phyloP scores from a whole-genome alignment of 768 basidiomycete species.

The Coprinellus aureogranulatus region DNA sequence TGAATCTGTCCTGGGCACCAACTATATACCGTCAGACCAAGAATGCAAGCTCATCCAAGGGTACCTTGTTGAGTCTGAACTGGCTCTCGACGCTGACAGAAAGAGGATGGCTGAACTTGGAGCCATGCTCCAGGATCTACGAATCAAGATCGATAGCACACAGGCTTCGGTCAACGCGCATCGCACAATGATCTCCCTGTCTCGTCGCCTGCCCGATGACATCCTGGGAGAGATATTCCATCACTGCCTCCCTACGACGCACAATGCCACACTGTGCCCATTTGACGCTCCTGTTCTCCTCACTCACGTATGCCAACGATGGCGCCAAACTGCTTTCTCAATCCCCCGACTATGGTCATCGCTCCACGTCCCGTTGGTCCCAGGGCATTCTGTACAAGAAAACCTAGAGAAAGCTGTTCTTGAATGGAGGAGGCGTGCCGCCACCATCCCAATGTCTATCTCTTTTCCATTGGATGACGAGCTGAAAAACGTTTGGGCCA shows the following conservation, averaged over 20 bases:
- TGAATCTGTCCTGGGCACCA: background rate
- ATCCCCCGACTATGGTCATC: constrained; percentile 7
- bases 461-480: too few species aligned
- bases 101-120: background rate
- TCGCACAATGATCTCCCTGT: background rate
- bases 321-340: constrained; percentile 4
- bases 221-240: constrained; percentile 9
- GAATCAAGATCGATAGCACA: too few species aligned
- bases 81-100: background rate
- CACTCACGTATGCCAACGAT: constrained; percentile 7
- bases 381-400: too few species aligned
- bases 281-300: constrained; percentile 8
- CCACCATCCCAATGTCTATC: too few species aligned
- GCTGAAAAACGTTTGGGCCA: too few species aligned
- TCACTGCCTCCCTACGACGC: constrained; percentile 9
- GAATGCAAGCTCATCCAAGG: background rate
- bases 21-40: background rate
- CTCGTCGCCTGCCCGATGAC: constrained; percentile 1
- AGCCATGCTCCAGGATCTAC: background rate
- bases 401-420: too few species aligned
- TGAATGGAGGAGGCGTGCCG: too few species aligned
- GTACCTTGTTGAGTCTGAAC: background rate
- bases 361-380: constrained; percentile 2
- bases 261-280: constrained; percentile 5
- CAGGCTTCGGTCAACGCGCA: background rate